Conservation (phyloP, 768 basidiomycete species). For the Galerina sulciceps region DNA sequence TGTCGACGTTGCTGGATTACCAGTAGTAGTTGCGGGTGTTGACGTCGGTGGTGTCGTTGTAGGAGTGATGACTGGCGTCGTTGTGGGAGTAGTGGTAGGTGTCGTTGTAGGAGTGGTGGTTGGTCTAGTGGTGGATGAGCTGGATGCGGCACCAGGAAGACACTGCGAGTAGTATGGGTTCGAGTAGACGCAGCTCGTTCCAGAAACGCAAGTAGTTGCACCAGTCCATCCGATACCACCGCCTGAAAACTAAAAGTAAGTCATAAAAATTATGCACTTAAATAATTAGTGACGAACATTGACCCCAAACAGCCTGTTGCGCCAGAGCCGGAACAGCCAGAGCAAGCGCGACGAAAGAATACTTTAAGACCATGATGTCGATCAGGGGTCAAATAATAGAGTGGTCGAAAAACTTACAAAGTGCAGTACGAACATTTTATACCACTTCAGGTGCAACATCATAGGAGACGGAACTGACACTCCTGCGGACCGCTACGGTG, state of each 20-base stretch:
- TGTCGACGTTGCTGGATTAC: conserved; percentile 20
- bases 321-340: conserved; percentile 31
- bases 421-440: background rate
- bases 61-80: conserved; percentile 16
- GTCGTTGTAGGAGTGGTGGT: conserved; percentile 12
- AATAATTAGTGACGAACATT: conserved; percentile 27
- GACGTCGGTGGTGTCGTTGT: conserved; percentile 13
- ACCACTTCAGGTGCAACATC: background rate
- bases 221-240: conserved; percentile 43
- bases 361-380: conserved; percentile 26
- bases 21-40: conserved; percentile 19
- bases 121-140: conserved; percentile 5
- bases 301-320: conserved; percentile 31
- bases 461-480: background rate
- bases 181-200: conserved; percentile 30
- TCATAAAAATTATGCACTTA: background rate
- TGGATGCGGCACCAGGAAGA: conserved; percentile 28
- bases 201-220: conserved; percentile 36
- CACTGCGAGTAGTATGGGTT: conserved; percentile 43
- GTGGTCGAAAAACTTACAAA: too few relatives aligned
- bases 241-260: conserved; percentile 24
- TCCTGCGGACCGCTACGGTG: background rate
- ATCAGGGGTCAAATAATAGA: background rate
- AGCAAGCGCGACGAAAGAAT: conserved; percentile 25
- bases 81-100: conserved; percentile 16